Evolutionary conservation across 1,284 basidiomycete species (phyloP), one percentile per base, ranked within the genome.

Genomic region (Cystobasidiaceae sp.): DNA sequence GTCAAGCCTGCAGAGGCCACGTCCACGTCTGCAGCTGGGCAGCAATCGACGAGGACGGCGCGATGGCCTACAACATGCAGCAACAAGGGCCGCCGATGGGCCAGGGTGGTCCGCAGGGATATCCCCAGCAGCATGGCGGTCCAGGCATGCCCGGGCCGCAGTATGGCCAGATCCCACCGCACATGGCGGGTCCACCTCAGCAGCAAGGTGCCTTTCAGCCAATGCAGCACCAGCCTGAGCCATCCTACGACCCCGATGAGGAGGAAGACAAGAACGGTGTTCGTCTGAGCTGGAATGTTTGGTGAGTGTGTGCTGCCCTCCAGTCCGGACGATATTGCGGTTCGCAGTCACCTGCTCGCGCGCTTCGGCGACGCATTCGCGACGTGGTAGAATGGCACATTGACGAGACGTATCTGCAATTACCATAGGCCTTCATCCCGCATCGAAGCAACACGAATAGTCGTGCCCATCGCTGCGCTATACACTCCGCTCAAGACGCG

Each of bases 391-490:
- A n/a, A n/a, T n/a, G n/a, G n/a, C n/a, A n/a, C n/a, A n/a, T n/a
- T n/a, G n/a, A n/a, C n/a, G n/a, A n/a, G 41, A 56, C 54, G 41
- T 56, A 33, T 27, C 54, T 17, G n/a, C 11, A 41, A 4, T 56
- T 41, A 25, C 25, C 78, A 93, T 66, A 98, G 93, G 92, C 93
- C 94, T 0, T 93, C 93, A 43, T 93, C 91, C 69, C 86, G 93
- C 73, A 91, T 97, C 79, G 96, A 99, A 80, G 91, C 93, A 8
- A 97, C 93, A 45, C 84, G 96, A 72, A 98, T 93, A 11, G 96
- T 99, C 50, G 94, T 98, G 6, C 94, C 94, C 71, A 97, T 98
- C 75, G 87, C 93, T 30, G 92, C 94, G 15, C 83, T 99, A n/a
- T 98, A 99, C 81, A 93, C 91, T 0, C 94, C 96, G 17, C 81